Evolutionary conservation across 2,329 filamentous ascomycete species (phyloP).

Genomic region (Neoscytalidium dimidiatum): DNA sequence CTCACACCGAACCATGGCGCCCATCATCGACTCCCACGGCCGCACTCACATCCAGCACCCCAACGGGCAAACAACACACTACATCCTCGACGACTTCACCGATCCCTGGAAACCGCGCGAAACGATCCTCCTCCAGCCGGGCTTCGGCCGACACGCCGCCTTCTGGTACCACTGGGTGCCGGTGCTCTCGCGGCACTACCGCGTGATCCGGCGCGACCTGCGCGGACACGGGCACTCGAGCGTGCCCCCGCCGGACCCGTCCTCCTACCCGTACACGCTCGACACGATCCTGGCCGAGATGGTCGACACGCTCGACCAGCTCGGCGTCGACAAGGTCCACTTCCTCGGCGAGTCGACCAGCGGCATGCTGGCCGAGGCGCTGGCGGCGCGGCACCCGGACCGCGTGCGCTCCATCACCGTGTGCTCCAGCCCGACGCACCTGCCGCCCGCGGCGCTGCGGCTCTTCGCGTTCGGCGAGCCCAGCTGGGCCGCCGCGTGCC

Average conservation of each 20-base stretch:
- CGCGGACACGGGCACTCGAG: constrained; percentile 37
- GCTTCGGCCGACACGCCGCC: constrained; percentile 35
- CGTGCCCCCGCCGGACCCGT: constrained; percentile 21
- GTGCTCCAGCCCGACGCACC: constrained; percentile 34
- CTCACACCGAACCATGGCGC: background rate
- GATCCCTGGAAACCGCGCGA: constrained; percentile 35
- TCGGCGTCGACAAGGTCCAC: constrained; percentile 33
- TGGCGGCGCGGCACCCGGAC: constrained; percentile 35
- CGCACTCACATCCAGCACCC: constrained; percentile 33
- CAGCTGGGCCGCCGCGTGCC: constrained; percentile 33
- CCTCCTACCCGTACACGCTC: constrained; percentile 27
- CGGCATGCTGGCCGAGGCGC: constrained; percentile 36
- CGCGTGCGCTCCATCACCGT: constrained; percentile 33
- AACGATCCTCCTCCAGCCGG: constrained; percentile 42
- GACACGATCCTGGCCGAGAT: constrained; percentile 36
- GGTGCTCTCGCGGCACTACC: constrained; percentile 31
- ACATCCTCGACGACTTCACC: constrained; percentile 30
- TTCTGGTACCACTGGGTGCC: constrained; percentile 43
- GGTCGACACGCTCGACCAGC: constrained; percentile 37
- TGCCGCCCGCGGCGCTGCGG: constrained; percentile 30
- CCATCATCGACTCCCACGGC: constrained; percentile 23
- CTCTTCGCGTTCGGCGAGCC: constrained; percentile 32
- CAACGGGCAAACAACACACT: constrained; percentile 34
- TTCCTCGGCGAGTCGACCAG: constrained; percentile 39
- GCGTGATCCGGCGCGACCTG: constrained; percentile 36